Evolutionary conservation across 176 grass and related monocot genomes (phyloP).

Genomic region (Musa beccarii): DNA sequence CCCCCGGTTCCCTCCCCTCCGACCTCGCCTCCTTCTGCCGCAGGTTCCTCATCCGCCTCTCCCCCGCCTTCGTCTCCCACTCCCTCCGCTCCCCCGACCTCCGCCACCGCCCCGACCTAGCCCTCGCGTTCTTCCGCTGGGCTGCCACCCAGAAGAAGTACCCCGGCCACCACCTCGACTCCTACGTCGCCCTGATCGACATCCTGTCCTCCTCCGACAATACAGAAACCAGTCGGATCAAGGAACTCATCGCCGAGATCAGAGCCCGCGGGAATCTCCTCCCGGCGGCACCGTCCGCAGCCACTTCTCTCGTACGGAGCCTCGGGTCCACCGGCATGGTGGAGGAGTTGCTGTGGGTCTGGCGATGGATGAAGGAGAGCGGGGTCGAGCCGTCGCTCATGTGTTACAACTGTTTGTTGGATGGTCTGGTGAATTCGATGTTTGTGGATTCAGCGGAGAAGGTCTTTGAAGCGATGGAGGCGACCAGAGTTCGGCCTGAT

Average conservation of each 20-base stretch:
- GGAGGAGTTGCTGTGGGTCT: conserved; percentile 68
- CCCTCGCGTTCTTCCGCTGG: conserved; percentile 64
- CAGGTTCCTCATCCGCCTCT: conserved; percentile 55
- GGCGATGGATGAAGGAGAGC: conserved; percentile 47
- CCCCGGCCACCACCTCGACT: conserved; percentile 40
- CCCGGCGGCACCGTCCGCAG: conserved; percentile 25
- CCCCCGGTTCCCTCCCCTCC: conserved; percentile 33
- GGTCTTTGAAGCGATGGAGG: conserved; percentile 74
- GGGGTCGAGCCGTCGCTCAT: conserved; percentile 53
- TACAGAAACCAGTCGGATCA: conserved; percentile 13
- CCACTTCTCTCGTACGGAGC: conserved; percentile 51
- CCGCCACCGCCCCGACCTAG: conserved; percentile 27
- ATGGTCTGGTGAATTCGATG: conserved; percentile 58
- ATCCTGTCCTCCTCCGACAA: conserved; percentile 36
- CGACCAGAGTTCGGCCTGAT: conserved; percentile 31
- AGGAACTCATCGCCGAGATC: conserved; percentile 45
- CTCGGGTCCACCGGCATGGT: conserved; percentile 53
- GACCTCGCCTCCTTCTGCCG: conserved; percentile 67
- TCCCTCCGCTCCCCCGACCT: conserved; percentile 48
- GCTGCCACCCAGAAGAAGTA: conserved; percentile 32
- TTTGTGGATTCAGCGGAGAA: conserved; percentile 66
- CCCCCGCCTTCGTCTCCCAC: conserved; percentile 56
- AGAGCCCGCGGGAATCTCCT: conserved; percentile 23
- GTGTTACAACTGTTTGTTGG: conserved; percentile 84
- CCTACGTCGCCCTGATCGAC: conserved; percentile 59